Evolutionary conservation across 208 protist species (phyloP), one percentile per base, ranked within the genome.

Genomic region (Endotrypanum monterogeii): DNA sequence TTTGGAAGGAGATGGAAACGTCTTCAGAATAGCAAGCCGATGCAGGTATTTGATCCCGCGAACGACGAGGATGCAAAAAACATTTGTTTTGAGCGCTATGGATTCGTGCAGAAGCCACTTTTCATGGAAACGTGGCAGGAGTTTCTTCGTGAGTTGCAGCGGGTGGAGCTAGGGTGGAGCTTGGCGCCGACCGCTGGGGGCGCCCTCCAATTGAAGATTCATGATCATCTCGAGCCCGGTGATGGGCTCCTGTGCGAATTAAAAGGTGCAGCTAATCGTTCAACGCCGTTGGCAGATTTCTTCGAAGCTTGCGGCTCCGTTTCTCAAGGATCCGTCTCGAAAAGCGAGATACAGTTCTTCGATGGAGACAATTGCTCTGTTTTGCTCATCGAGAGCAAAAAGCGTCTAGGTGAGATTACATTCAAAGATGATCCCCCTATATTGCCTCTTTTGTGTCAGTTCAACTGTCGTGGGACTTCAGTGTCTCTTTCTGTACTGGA

Each of bases 61-160:
- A 75, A 76, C 54, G 89, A 94, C 25, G 83, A 83, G 18, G 83
- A 89, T 5, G 84, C 89, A 3, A 90, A 89, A 57, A 79, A 65
- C 25, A 65, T 77, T 5, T 95, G 91, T 41, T 88, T 86, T 72
- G 87, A 91, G 50, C 79, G 81, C 3, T 93, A 95, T 74, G 91
- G 83, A 4, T 95, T 93, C 84, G 56, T 93, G 28, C 82, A 90
- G 46, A 90, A 88, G 54, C 91, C 91, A 39, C 37, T 88, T 48
- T 81, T 85, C 66, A 77, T 93, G 72, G 48, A 78, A n/a, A 77
- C 68, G 5, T 95, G 91, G 91, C 83, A 72, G 46, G 75, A 93
- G 54, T 95, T 95, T 85, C 61, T 89, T 3, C 37, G 68, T 25
- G 91, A 93, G 55, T 37, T 95, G 52, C 78, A 82, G 68, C 82